Conservation (phyloP, 495 filamentous ascomycete species). For the Tuber aestivum region DNA sequence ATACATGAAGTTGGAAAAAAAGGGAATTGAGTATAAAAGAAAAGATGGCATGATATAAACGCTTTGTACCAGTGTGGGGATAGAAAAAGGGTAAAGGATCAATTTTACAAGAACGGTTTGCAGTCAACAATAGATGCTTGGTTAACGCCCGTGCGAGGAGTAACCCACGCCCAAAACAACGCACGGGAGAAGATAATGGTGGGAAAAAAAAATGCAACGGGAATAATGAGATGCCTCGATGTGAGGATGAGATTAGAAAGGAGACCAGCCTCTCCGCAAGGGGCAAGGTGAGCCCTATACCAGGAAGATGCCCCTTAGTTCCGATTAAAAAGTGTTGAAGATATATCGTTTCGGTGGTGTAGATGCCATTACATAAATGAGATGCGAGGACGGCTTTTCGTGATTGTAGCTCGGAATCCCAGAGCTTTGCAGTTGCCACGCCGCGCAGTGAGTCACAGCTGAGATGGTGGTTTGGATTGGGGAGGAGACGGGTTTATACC, state of each 20-base stretch:
- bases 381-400: constrained; percentile 4
- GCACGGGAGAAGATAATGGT: constrained; percentile 14
- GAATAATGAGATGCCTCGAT: constrained; percentile 19
- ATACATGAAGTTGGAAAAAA: neutral
- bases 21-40: constrained; percentile 7
- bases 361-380: constrained; percentile 22
- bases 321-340: constrained; percentile 15
- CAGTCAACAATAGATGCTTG: constrained; percentile 23
- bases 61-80: constrained; percentile 3
- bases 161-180: constrained; percentile 15
- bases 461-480: constrained; percentile 20
- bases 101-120: constrained; percentile 34
- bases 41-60: constrained; percentile 2
- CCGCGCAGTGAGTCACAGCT: constrained; percentile 23
- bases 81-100: constrained; percentile 15
- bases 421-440: constrained; percentile 13
- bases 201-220: constrained; percentile 19
- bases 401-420: constrained; percentile 19
- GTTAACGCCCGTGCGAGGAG: neutral
- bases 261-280: neutral
- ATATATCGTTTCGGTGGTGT: constrained; percentile 10
- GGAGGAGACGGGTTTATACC: constrained; percentile 17
- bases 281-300: neutral
- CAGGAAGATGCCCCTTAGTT: constrained; percentile 23
- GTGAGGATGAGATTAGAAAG: neutral